Conservation (phyloP, 2,329 filamentous ascomycete genomes). For the Tolypocladium ophioglossoides region DNA sequence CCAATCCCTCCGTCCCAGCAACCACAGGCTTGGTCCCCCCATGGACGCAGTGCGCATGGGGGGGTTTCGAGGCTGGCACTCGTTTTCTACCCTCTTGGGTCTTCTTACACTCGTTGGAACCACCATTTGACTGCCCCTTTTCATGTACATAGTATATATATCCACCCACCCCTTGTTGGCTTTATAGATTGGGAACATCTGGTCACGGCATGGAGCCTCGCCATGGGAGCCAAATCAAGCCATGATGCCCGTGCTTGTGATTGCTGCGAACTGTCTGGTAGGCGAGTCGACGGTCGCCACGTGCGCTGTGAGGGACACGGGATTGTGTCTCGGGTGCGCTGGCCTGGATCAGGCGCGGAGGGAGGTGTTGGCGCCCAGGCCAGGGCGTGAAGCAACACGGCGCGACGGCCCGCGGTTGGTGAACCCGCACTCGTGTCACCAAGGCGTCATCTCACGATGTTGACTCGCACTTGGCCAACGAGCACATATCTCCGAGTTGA, state of each 20-base stretch:
- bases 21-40: conserved; percentile 12
- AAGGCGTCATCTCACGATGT: background rate
- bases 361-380: background rate
- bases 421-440: background rate
- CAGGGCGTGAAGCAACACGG: background rate
- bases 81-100: conserved; percentile 6
- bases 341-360: no score
- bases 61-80: conserved; percentile 17
- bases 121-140: conserved; percentile 9
- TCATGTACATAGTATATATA: conserved; percentile 15
- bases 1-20: background rate
- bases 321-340: no score
- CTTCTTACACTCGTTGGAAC: conserved; percentile 4
- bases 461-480: background rate
- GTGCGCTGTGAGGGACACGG: background rate
- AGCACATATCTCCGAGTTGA: no score
- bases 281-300: background rate
- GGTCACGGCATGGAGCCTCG: background rate
- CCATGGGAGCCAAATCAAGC: background rate
- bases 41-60: background rate
- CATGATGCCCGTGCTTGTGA: background rate
- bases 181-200: background rate
- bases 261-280: no score
- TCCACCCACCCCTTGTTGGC: background rate
- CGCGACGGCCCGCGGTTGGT: background rate